Conservation (phyloP, 768 basidiomycete species). For the Boletellus emodensis region DNA sequence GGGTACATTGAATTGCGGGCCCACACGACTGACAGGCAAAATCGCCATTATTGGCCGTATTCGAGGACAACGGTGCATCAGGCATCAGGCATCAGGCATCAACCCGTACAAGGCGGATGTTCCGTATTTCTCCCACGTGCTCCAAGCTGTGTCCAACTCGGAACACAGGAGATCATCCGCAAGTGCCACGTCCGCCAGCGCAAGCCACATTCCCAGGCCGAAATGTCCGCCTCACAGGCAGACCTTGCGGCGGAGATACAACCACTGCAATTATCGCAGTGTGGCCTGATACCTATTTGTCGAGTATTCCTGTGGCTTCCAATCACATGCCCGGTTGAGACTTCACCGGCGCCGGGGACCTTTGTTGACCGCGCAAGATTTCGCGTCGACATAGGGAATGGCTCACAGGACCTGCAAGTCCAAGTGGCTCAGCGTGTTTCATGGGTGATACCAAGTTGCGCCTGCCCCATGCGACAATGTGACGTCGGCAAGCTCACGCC, state of each 20-base stretch:
- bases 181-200: too few species aligned
- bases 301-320: neutral
- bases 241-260: slow-evolving; percentile 4
- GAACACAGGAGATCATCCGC: too few species aligned
- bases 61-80: neutral
- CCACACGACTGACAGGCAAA: neutral
- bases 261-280: neutral
- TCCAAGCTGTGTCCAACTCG: too few species aligned
- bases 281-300: neutral
- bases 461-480: neutral
- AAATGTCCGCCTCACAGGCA: neutral
- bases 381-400: neutral
- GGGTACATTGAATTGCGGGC: neutral
- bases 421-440: neutral
- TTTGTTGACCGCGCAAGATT: neutral
- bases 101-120: neutral
- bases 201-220: too few species aligned
- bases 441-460: neutral
- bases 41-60: neutral
- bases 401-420: neutral
- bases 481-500: neutral
- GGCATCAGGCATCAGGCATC: neutral
- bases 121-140: too few species aligned
- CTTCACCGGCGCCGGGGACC: neutral
- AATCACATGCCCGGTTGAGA: neutral